Evolutionary conservation across 208 protist genomes (phyloP).

Genomic region (Naegleria fowleri): DNA sequence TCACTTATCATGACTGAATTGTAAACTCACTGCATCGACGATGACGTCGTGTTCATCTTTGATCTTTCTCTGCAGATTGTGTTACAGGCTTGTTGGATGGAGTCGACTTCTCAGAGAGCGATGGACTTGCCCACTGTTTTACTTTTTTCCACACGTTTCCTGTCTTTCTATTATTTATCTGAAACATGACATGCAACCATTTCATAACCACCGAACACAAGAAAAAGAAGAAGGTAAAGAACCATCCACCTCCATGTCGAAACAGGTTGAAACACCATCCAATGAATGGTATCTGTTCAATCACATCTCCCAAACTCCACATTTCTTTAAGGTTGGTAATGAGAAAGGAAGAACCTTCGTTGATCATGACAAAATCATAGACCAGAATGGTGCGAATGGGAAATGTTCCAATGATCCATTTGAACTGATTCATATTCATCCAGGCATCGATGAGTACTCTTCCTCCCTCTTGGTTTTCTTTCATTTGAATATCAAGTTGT

Average conservation of each 20-base stretch:
- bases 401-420: neutral
- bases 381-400: neutral
- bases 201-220: neutral
- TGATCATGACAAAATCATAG: neutral
- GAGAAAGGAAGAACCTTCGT: neutral
- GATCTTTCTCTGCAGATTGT: too few species aligned
- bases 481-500: neutral
- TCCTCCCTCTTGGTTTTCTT: neutral
- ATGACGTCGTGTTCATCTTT: too few species aligned
- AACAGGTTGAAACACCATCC: neutral
- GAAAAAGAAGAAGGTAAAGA: neutral
- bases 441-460: neutral
- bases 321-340: neutral
- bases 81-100: too few species aligned
- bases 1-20: too few species aligned
- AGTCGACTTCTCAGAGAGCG: too few species aligned
- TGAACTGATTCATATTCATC: constrained; percentile 4
- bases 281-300: neutral
- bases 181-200: too few species aligned
- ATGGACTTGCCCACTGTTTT: too few species aligned
- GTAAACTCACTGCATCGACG: too few species aligned
- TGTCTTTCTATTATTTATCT: too few species aligned
- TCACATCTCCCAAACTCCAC: constrained; percentile 20
- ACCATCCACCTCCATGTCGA: neutral
- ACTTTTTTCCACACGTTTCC: too few species aligned